Base-by-base conservation (phyloP, 805 yeast genomes). In the Starmerella stellata region DNA sequence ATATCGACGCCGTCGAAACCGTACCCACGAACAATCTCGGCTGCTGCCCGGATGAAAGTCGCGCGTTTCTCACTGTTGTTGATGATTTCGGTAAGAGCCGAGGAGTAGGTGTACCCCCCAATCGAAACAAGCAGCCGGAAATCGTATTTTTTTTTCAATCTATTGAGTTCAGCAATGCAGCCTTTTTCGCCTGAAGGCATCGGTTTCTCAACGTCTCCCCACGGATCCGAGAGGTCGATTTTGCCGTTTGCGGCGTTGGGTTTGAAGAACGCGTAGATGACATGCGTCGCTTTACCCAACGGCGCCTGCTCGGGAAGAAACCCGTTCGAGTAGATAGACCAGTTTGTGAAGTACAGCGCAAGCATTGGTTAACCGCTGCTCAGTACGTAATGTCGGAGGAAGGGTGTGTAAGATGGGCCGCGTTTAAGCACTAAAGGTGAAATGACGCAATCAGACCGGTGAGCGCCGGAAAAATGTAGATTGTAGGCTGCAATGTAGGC, bases 1-100 rank as follows among this genome's bases (percentile, higher is more conserved):
- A 87, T 60, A 56, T 90, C 96, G 34, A 87, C 61, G 0, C 98
- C 96, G 55, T 90, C 95, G 51, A 90, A 74, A 0, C 78, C 75
- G 52, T 70, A 69, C 19, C 64, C 57, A 2, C 56, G 40, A 54
- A 81, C 62, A 19, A 69, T 55, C 0, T 57, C 54, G 1, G 70
- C 61, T 1, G 74, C 60, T 1, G 76, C 63, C 1, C 51, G 37
- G 2, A 73, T 68, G 54, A 85, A 80, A 0, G 32, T 52, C 1
- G 53, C 51, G 5, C 74, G 44, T 35, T 58, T 60, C 1, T 33
- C 38, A 0, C 59, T 54, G 18, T 69, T 65, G 0, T 62, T 53
- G 29, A 55, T 51, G 3, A 66, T 65, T 1, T 55, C 57, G 0
- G 73, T 62, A 30, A 83, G 75, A 11, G 61, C 59, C 0, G 59